Percentiles rank a stretch among this genome's conserved stretches.
Evolutionary conservation across 257 asterid genomes (phyloP).

Genomic region (Ocimum tenuiflorum): DNA sequence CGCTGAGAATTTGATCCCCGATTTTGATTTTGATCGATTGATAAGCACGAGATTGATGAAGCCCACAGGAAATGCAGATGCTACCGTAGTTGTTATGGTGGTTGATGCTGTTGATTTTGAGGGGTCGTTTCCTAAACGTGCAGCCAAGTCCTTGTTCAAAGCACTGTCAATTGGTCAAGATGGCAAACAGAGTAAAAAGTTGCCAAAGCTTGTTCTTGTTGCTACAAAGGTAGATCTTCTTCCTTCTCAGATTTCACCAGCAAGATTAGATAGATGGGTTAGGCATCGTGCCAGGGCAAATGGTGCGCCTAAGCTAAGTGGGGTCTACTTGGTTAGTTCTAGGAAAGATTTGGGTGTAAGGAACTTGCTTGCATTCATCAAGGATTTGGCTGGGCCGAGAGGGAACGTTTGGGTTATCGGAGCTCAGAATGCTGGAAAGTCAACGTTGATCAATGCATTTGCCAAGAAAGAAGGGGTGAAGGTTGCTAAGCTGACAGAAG

Average conservation of each 20-base stretch:
- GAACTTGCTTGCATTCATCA: conserved; percentile 63
- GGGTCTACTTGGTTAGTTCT: conserved; percentile 82
- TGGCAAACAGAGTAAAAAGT: conserved; percentile 49
- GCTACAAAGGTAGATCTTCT: conserved; percentile 96
- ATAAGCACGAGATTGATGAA: conserved; percentile 70
- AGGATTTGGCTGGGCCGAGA: conserved; percentile 83
- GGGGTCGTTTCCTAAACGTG: conserved; percentile 89
- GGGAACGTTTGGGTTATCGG: conserved; percentile 98
- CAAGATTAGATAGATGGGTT: conserved; percentile 84
- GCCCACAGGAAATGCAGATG: conserved; percentile 77
- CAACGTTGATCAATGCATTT: conserved; percentile 83
- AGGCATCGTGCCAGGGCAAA: conserved; percentile 80
- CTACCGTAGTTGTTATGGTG: conserved; percentile 83
- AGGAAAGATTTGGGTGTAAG: conserved; percentile 85
- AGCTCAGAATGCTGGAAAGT: conserved; percentile 93
- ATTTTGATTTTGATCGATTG: conserved; percentile 80
- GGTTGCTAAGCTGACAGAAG: conserved; percentile 79
- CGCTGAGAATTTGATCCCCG: conserved; percentile 83
- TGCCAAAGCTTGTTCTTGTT: conserved; percentile 91
- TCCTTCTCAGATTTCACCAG: conserved; percentile 84
- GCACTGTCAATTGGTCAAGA: conserved; percentile 45
- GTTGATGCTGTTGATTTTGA: conserved; percentile 94
- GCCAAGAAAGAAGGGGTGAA: conserved; percentile 71
- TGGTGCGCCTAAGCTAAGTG: conserved; percentile 84
- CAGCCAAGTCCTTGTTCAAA: conserved; percentile 72